These are phyloP conservation scores for Aspergillus coremiiformis DNA, from an alignment of 495 filamentous ascomycete species.

Conservation along the genomic window DNA sequence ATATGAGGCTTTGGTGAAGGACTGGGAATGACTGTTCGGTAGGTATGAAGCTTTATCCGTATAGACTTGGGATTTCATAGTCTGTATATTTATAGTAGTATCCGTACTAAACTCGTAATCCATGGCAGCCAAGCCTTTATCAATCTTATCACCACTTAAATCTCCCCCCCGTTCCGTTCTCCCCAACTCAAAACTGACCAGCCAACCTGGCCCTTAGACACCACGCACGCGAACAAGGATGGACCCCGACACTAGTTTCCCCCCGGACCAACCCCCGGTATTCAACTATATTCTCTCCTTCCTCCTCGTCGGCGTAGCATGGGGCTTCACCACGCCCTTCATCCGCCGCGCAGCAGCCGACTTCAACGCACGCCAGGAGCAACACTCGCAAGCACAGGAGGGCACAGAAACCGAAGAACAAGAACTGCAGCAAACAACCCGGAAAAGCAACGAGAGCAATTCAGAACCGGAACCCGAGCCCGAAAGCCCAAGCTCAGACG, in stretches of 20 bases:
- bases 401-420: neutral
- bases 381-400: conserved; percentile 10
- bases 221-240: conserved; percentile 13
- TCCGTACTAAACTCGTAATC: too few relatives aligned
- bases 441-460: too few relatives aligned
- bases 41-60: neutral
- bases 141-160: too few relatives aligned
- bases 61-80: neutral
- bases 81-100: too few relatives aligned
- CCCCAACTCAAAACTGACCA: neutral
- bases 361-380: conserved; percentile 46
- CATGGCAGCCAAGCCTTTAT: too few relatives aligned
- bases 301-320: conserved; percentile 83
- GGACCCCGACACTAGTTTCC: conserved; percentile 22
- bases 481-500: conserved; percentile 7
- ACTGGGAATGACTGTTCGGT: neutral
- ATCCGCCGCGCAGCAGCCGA: conserved; percentile 52
- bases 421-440: conserved; percentile 15
- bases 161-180: neutral
- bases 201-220: neutral
- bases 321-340: conserved; percentile 60
- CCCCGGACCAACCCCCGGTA: conserved; percentile 45
- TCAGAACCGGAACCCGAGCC: neutral
- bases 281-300: conserved; percentile 82
- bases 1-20: conserved; percentile 8